These are phyloP conservation scores for Colletotrichum sansevieriae DNA, from an alignment of 2,329 filamentous ascomycete species.

Conservation along the genomic window DNA sequence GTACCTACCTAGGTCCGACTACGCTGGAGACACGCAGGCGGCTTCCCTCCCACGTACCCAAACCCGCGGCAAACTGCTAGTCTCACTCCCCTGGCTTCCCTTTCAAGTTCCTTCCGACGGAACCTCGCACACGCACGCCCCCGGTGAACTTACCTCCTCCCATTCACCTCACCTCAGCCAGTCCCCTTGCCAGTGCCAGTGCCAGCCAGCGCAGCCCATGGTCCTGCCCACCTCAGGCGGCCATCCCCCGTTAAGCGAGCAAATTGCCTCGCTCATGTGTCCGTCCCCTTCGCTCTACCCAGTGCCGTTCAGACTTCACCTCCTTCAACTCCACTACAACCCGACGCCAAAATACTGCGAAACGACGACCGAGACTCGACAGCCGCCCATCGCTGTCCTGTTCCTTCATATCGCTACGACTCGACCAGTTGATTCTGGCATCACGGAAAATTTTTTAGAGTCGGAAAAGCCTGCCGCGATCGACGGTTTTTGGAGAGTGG, in stretches of 20 bases:
- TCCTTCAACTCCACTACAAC: conserved; percentile 42
- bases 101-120: conserved; percentile 9
- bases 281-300: conserved; percentile 43
- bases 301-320: conserved; percentile 42
- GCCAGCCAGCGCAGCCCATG: conserved; percentile 33
- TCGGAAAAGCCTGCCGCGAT: conserved; percentile 25
- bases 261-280: conserved; percentile 42
- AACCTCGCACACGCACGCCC: conserved; percentile 8
- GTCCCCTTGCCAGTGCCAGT: conserved; percentile 24
- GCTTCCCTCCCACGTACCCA: conserved; percentile 16
- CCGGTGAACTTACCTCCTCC: conserved; percentile 27
- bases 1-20: too few relatives aligned
- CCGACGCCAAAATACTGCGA: conserved; percentile 38
- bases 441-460: conserved; percentile 15
- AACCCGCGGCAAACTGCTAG: conserved; percentile 39
- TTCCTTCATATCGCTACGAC: conserved; percentile 30
- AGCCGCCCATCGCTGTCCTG: conserved; percentile 32
- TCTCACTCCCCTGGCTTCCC: conserved; percentile 15
- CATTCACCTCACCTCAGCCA: conserved; percentile 21
- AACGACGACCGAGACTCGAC: conserved; percentile 37
- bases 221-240: conserved; percentile 30
- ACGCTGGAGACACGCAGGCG: neutral
- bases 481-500: conserved; percentile 37
- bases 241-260: conserved; percentile 41
- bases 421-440: conserved; percentile 26